These are phyloP conservation scores for Verruconis gallopava DNA, from an alignment of 2,329 filamentous ascomycete species.

Conservation along the genomic window DNA sequence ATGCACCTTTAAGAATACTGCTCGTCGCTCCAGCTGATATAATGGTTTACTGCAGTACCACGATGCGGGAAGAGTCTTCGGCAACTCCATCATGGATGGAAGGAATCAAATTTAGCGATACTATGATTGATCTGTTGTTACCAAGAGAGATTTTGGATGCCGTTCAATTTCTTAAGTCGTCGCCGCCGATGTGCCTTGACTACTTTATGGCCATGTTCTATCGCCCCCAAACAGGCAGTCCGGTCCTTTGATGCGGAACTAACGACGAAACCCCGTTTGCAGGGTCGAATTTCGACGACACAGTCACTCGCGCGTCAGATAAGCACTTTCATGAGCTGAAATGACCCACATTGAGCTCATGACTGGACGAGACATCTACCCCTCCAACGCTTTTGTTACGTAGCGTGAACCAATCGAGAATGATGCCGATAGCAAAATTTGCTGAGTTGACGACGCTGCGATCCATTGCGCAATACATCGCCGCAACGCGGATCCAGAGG, in stretches of 20 bases:
- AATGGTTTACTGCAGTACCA: constrained; percentile 38
- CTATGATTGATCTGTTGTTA: neutral
- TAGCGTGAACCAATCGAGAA: neutral
- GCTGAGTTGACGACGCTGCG: no score
- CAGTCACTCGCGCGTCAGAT: neutral
- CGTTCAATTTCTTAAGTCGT: neutral
- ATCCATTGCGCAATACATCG: no score
- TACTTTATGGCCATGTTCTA: neutral
- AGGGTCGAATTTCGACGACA: no score
- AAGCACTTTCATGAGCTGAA: neutral
- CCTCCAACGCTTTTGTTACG: neutral
- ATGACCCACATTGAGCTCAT: neutral
- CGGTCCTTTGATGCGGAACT: neutral
- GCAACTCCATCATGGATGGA: constrained; percentile 9
- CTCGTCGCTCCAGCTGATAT: constrained; percentile 37
- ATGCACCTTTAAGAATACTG: constrained; percentile 35
- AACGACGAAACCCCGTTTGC: no score
- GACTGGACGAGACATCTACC: neutral
- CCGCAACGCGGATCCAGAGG: no score
- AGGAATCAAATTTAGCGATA: neutral
- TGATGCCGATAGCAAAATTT: no score
- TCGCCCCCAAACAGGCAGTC: neutral
- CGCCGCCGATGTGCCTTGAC: no score
- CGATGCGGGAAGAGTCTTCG: constrained; percentile 38
- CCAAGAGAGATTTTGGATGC: neutral